phyloP scores from a whole-genome alignment of 2,329 filamentous ascomycete species.

The Clarireedia hainanense region DNA sequence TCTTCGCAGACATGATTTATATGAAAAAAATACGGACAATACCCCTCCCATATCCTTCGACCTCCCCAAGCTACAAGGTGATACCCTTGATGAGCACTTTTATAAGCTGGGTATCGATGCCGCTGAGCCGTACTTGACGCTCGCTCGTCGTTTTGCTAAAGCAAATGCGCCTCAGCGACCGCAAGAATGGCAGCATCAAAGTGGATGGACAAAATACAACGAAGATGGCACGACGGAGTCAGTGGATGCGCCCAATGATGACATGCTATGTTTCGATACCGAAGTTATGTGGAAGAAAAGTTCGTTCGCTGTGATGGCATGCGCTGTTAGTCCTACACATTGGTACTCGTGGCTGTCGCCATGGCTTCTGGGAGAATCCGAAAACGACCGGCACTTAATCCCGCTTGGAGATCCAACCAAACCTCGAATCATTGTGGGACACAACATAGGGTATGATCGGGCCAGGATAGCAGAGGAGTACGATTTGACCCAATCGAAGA shows the following conservation, averaged over 20 bases:
- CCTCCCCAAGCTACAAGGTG: constrained; percentile 69
- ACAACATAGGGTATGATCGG: constrained; percentile 93
- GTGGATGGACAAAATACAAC: constrained; percentile 93
- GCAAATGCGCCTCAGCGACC: constrained; percentile 52
- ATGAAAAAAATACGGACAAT: constrained; percentile 83
- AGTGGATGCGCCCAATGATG: constrained; percentile 70
- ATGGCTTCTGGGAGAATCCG: constrained; percentile 80
- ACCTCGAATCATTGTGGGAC: constrained; percentile 76
- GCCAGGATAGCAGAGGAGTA: constrained; percentile 89
- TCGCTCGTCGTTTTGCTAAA: constrained; percentile 67
- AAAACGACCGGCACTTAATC: constrained; percentile 71
- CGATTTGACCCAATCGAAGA: constrained; percentile 70
- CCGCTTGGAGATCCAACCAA: constrained; percentile 71
- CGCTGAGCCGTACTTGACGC: constrained; percentile 72
- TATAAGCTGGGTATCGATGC: constrained; percentile 77
- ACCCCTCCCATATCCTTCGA: constrained; percentile 74
- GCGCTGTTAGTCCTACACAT: constrained; percentile 76
- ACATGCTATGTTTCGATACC: constrained; percentile 85
- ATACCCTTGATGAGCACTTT: constrained; percentile 89
- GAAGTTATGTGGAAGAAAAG: constrained; percentile 95
- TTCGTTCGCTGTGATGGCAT: constrained; percentile 93
- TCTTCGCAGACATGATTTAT: constrained; percentile 72
- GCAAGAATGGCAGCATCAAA: constrained; percentile 65
- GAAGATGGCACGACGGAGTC: constrained; percentile 63
- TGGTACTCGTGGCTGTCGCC: constrained; percentile 99